Evolutionary conservation across 1,284 basidiomycete species (phyloP), one percentile per base, ranked within the genome.

Genomic region (Abortiporus biennis): DNA sequence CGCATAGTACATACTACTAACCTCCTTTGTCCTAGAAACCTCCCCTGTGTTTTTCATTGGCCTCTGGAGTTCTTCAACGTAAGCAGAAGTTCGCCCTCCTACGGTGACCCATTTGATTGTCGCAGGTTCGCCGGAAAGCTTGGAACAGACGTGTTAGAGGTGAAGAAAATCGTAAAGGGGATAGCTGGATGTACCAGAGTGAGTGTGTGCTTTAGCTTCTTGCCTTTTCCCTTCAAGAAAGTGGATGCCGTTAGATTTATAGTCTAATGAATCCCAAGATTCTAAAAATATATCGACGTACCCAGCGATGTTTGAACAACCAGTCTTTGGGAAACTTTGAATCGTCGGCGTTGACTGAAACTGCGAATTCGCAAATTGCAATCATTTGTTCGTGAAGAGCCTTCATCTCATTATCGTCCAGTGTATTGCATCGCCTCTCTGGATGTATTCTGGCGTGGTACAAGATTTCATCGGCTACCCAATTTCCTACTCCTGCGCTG

Each of bases 401-500:
- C 13, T 54, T 48, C 11, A 86, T 49, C 50, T 88, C 75, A 4
- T 60, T 61, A 2, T 67, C 59, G 2, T 68, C 64, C 9, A 92
- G 65, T 1, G 71, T 67, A 37, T 79, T 78, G 42, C 78, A 78
- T 2, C 79, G 75, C 49, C 84, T 76, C 48, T 85, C 78, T 0
- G 90, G 90, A 54, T 92, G 88, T 33, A 91, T 71, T 21, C 72
- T 66, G 2, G 88, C 69, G 52, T 92, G 85, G 60, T 87, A 92
- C 21, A 92, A 62, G 35, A 92, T 80, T 62, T 91, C 87, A 54
- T 88, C 85, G 50, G 86, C 86, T 2, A 90, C 77, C 85, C 85
- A 91, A 58, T 92, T 92, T 1, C 89, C 88, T 3, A 92, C 76
- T 1, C 89, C 89, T 2, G 85, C 85, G 48, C 76, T 83, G 64